Percentiles rank a stretch among this genome's conserved stretches.
These are phyloP conservation scores for Leishmania tarentolae DNA, from an alignment of 208 protist species.

Conservation along the genomic window DNA sequence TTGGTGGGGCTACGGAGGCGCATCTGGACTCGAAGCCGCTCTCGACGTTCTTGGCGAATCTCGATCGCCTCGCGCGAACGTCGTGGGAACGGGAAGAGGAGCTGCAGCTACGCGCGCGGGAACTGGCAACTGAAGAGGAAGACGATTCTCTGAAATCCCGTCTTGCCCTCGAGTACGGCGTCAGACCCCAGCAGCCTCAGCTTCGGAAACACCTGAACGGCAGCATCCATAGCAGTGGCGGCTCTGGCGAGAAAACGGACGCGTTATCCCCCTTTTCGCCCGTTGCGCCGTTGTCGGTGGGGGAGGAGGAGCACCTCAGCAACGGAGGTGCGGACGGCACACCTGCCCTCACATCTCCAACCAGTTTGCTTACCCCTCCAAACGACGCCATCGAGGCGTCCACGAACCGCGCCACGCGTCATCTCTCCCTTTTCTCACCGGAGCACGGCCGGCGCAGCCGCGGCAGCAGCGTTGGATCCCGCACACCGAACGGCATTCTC, in stretches of 20 bases:
- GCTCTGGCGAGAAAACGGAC: neutral
- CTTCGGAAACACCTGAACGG: neutral
- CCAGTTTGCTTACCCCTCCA: neutral
- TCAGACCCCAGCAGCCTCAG: neutral
- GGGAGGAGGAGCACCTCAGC: neutral
- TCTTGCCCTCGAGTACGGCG: slow-evolving; percentile 20
- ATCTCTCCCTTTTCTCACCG: slow-evolving; percentile 30
- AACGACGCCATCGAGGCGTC: slow-evolving; percentile 4
- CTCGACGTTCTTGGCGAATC: slow-evolving; percentile 50
- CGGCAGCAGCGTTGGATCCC: neutral
- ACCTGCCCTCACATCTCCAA: neutral
- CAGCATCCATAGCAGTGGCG: neutral
- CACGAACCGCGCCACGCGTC: slow-evolving; percentile 18
- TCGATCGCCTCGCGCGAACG: slow-evolving; percentile 32
- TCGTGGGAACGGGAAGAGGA: slow-evolving; percentile 46
- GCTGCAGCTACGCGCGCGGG: slow-evolving; percentile 51
- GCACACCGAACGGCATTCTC: neutral
- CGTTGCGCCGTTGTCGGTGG: neutral
- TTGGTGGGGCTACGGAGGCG: slow-evolving; percentile 60
- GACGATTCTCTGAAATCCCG: slow-evolving; percentile 36
- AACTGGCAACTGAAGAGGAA: slow-evolving; percentile 48
- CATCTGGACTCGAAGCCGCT: slow-evolving; percentile 68
- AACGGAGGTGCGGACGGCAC: neutral
- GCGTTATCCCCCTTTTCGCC: neutral
- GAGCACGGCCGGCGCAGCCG: slow-evolving; percentile 35